Base-by-base conservation (phyloP, 768 basidiomycete species). In the Mycena galopus region DNA sequence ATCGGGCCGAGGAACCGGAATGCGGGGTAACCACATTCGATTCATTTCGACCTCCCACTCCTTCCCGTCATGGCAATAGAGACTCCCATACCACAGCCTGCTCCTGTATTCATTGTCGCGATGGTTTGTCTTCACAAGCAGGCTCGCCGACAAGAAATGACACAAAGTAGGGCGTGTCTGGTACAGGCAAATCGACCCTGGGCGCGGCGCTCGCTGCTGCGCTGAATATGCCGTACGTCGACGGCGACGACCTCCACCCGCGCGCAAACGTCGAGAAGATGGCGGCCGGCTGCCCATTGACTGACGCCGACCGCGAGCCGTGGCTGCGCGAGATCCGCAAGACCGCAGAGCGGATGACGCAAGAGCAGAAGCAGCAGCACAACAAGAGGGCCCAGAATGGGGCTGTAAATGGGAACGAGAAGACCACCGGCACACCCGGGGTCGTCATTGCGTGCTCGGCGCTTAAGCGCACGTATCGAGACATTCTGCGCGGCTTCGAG, bases 221-320 rank as follows among this genome's bases (percentile, higher is more conserved):
- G 30, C 85, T 95, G 58, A 81, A 80, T n/a, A 73, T 95, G 71
- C 92, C 95, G 1, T 97, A 94, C 83, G 84, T 96, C 70, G 97
- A 98, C 77, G 97, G 93, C 32, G 96, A 98, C 79, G 91, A 93
- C 72, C 86, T 98, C 32, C 97, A 98, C 79, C 93, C 96, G 0
- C 77, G 85, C 27, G 81, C 88, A 16, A 97, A 97, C 81, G 88
- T 97, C 50, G 91, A 89, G 32, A 99, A 98, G 87, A 98, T 98
- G 96, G 82, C 90, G 6, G 78, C 83, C 1, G 96, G 96, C 0
- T 81, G 85, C 27, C 93, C 96, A 6, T 84, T 99, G 74, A 91
- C 86, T 3, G 96, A 98, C 77, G 87, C 83, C 3, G 96, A 98
- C 79, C 91, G 96, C 23, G 85, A 88, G 74, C 96, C 96, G 0